Base-by-base conservation (phyloP, 768 basidiomycete genomes). In the Agaricus blazei region DNA sequence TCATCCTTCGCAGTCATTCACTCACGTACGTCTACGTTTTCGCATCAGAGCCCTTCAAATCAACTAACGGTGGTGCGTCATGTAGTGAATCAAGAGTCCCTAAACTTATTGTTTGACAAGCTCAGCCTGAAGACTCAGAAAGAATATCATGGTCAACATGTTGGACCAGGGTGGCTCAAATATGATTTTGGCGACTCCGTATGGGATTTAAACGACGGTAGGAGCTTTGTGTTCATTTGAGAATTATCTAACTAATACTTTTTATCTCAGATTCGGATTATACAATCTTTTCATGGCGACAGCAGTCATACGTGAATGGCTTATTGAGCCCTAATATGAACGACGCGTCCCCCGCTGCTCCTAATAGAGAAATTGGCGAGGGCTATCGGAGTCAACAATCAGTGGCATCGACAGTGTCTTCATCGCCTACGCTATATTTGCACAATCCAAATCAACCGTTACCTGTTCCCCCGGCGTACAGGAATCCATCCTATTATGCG, bases 171-270 rank as follows among this genome's bases (percentile, higher is more conserved):
- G 36, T 93, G 91, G 83, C 72, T 96, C 47, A 92, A 93, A 63
- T 98, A 98, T 65, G 82, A 88, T 58, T 94, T 83, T 75, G 83
- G 84, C 60, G 81, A 84, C 12, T 74, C 82, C 0, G 68, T 90
- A 48, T 97, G 90, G 90, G 88, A 89, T 64, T 71, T 98, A 9
- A 92, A 96, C 65, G 94, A 98, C 64, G 93, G 93, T 88, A 5
- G 8, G 34, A 6, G 63, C 63, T 73, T 67, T 14, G 27, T 4
- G 4, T 47, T 26, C 9, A 15, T 44, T 57, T 28, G 29, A n/a
- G 27, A 29, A 0, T 36, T 31, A 34, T 34, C 37, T 24, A 1
- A 34, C 50, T 54, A 36, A 53, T 45, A 49, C 56, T 51, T 28
- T 47, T 37, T 29, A 9, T 48, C 40, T 3, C 54, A 79, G 93